Evolutionary conservation across 2,329 filamentous ascomycete genomes (phyloP).

Genomic region (Biscogniauxia marginata): DNA sequence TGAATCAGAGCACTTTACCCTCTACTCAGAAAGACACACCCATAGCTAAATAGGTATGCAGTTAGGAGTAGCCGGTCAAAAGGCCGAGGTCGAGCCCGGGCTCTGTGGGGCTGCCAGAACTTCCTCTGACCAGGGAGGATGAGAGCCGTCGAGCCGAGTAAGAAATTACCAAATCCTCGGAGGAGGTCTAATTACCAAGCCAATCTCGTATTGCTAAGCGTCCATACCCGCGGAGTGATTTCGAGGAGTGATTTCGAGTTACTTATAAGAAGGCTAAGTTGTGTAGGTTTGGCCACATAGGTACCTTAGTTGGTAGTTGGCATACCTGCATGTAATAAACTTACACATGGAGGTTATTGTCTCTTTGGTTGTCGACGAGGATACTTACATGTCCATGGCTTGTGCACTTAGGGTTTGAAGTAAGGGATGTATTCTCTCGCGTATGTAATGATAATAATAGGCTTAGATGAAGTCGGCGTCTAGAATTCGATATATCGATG

Average conservation of each 20-base stretch:
- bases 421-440: background rate
- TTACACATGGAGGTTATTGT: no score
- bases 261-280: no score
- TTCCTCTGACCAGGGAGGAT: background rate
- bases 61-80: background rate
- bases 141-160: background rate
- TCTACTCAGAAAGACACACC: no score
- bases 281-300: no score
- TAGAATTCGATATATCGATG: background rate
- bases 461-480: background rate
- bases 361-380: no score
- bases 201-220: background rate
- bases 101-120: background rate
- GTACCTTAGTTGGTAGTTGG: no score
- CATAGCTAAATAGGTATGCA: no score
- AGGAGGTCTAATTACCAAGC: background rate
- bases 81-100: background rate
- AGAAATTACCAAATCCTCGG: background rate
- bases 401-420: no score
- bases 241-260: no score
- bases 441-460: background rate
- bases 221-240: background rate
- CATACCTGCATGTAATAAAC: no score
- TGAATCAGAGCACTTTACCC: background rate
- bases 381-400: no score